phyloP scores from a whole-genome alignment of 2,329 filamentous ascomycete species.

The Colletotrichum chrysophilum region DNA sequence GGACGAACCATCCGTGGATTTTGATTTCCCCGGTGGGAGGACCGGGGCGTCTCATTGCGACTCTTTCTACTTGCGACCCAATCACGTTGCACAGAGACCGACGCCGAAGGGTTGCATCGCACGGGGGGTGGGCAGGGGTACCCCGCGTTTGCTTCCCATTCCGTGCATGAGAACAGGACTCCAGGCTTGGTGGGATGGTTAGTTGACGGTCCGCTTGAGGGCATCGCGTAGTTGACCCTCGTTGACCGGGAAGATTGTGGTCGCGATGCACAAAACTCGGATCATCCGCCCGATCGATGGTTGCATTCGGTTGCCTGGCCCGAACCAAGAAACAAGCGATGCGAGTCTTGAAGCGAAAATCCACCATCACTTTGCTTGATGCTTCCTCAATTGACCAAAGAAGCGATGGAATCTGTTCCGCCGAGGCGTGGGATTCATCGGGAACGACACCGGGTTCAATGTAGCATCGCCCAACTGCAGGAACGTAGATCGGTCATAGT shows the following conservation, averaged over 20 bases:
- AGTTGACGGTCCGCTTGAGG: neutral
- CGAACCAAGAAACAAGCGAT: neutral
- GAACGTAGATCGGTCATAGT: neutral
- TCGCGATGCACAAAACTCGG: neutral
- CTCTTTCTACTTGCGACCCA: neutral
- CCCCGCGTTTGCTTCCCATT: neutral
- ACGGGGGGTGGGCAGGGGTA: neutral
- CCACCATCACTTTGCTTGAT: neutral
- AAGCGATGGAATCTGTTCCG: neutral
- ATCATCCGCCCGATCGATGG: neutral
- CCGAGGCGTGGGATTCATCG: neutral
- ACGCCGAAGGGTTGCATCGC: neutral
- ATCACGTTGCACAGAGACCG: neutral
- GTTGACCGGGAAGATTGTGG: neutral
- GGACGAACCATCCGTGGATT: conserved; percentile 1
- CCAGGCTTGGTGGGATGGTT: neutral
- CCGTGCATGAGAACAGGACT: neutral
- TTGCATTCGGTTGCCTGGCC: neutral
- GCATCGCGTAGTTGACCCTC: neutral
- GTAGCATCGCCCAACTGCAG: neutral
- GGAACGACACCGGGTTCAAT: neutral
- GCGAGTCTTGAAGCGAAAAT: neutral
- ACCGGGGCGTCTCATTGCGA: neutral
- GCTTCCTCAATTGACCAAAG: neutral
- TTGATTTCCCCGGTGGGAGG: neutral